These are phyloP conservation scores for Gynandropsis gynandra DNA, from an alignment of 345 rosid genomes.

Conservation along the genomic window DNA sequence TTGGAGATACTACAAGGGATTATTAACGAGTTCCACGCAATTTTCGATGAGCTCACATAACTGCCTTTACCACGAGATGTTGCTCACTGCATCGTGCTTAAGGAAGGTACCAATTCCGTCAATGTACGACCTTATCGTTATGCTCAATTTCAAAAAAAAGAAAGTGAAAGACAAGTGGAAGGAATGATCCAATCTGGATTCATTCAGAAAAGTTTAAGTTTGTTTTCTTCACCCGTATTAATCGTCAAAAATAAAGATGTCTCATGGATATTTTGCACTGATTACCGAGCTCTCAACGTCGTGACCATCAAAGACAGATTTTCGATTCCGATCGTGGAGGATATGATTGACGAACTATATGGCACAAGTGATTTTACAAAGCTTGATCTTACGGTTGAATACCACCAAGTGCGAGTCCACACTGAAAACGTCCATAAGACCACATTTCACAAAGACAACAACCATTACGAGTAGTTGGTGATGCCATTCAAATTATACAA, in stretches of 20 bases:
- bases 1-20: too few species aligned
- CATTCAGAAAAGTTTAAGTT: background rate
- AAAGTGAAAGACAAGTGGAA: background rate
- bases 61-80: background rate
- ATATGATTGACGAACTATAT: background rate
- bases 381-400: background rate
- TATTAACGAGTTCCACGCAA: too few species aligned
- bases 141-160: background rate
- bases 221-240: background rate
- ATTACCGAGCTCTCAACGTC: background rate
- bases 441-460: background rate
- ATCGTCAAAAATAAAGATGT: background rate
- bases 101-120: background rate
- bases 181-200: background rate
- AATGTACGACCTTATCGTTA: background rate
- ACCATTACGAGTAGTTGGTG: background rate
- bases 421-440: background rate
- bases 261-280: background rate
- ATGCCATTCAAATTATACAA: background rate
- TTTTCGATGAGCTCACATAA: too few species aligned
- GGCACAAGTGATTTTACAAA: background rate
- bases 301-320: background rate
- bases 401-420: background rate
- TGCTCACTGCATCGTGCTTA: background rate
- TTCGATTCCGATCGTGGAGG: background rate